Evolutionary conservation across 805 yeast genomes (phyloP), one percentile per base, ranked within the genome.

Genomic region (Suhomyces emberorum): DNA sequence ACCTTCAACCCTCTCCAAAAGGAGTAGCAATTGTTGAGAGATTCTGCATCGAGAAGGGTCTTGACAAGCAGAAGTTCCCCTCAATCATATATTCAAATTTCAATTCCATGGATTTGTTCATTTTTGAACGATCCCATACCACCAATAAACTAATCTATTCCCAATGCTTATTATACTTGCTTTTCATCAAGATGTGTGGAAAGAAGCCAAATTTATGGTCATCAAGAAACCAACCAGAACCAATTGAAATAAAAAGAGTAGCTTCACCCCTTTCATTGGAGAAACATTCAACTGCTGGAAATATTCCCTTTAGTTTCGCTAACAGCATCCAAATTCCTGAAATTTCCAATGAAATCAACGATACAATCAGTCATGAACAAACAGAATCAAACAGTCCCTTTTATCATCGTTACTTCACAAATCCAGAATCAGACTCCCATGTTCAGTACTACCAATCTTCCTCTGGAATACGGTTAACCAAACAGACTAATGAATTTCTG

Each of bases 1-100:
- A 65, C 2, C 52, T 87, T 19, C 97, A 91, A 53, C 95, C 96
- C 3, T 87, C 96, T 0, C 88, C 97, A 0, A 91, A 91, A 52
- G 98, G 97, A 1, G 78, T 88, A 6, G 80, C 88, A 0, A 51
- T 87, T 0, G 57, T 89, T 2, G 77, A 76, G 33, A 63, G 69
- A 12, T 87, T 81, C 54, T 78, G 83, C 42, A 63, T 68, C 34
- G 73, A 65, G 28, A 57, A 71, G 31, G 95, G 88, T 0, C 55
- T 79, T 32, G 66, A 61, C 30, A 57, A 57, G 11, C 41, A 49
- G 1, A 38, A 46, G 1, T 49, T 62, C 17, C 81, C 81, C 1
- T 50, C 54, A 0, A 68, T 83, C n/a, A 49, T 87, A 15, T 50
- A 52, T 3, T 76, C 88, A 0, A 59, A 55, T 20, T 72, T 81